Conservation (phyloP, 805 yeast species). For the Candida dajiaensis region DNA sequence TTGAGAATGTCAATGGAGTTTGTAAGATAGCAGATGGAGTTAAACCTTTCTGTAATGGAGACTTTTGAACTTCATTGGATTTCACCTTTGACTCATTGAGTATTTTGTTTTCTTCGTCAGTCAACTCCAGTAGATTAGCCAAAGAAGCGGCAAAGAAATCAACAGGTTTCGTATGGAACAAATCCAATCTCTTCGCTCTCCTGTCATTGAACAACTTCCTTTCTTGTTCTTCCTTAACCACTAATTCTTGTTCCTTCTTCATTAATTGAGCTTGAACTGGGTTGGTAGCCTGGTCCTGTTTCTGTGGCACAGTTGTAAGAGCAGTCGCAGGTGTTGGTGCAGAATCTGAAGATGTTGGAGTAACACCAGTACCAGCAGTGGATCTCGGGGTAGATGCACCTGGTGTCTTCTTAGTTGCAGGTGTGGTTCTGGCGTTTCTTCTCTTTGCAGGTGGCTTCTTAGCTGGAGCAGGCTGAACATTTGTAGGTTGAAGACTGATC, state of each 20-base stretch:
- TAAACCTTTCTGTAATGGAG: constrained; percentile 20
- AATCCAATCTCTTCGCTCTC: constrained; percentile 18
- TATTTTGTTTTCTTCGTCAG: constrained; percentile 22
- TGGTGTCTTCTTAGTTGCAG: constrained; percentile 13
- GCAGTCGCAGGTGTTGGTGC: constrained; percentile 6
- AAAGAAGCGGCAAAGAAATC: constrained; percentile 23
- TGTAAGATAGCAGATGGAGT: constrained; percentile 26
- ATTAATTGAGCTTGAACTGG: constrained; percentile 13
- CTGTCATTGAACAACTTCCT: constrained; percentile 15
- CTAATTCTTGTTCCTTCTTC: constrained; percentile 22
- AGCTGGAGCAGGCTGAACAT: constrained; percentile 1
- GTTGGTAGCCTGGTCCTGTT: neutral
- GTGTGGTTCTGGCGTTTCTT: constrained; percentile 7
- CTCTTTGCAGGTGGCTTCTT: constrained; percentile 12
- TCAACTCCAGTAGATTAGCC: constrained; percentile 21
- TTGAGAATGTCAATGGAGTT: constrained; percentile 24
- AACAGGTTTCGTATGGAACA: constrained; percentile 15
- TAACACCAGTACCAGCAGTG: constrained; percentile 6
- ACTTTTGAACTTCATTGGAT: constrained; percentile 8
- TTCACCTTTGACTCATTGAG: constrained; percentile 14
- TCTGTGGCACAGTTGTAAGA: constrained; percentile 1
- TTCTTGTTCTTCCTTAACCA: constrained; percentile 13
- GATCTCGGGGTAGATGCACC: constrained; percentile 11
- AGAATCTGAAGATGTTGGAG: constrained; percentile 5
- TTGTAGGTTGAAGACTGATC: neutral